Base-by-base conservation (phyloP, 805 yeast species). In the Clavispora asparagi region DNA sequence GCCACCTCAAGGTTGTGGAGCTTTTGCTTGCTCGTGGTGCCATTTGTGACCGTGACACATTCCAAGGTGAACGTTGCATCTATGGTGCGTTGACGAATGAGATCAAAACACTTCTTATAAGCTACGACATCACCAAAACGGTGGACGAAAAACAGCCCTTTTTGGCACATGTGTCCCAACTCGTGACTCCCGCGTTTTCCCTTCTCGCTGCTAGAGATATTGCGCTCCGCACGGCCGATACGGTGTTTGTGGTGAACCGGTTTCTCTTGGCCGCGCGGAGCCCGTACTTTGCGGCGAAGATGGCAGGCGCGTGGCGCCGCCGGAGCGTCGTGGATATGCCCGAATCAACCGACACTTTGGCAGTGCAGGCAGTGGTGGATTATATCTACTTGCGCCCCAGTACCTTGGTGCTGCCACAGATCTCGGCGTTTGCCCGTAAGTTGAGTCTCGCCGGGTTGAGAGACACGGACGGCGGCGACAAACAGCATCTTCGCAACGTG, bases 41-140 rank as follows among this genome's bases (percentile, higher is more conserved):
- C 0, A 72, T 81, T 7, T 85, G 92, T 61, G 91, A 85, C 61
- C 73, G 88, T 56, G 92, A 86, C 58, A 82, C 90, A n/a, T 81
- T 81, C 57, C 87, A 85, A 60, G 94, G 95, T 2, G 87, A 84
- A 11, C 71, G 73, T 39, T 85, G 92, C 53, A 72, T 86, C 2
- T 85, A 87, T 57, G 94, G 91, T 2, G 94, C 95, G 0, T 63
- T 87, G 46, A 87, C 76, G 14, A 89, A 85, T 57, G 61, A 68
- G 4, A 87, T 87, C 26, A 63, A 90, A 40, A 74, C 76, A 36
- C 60, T 84, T 17, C 63, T 87, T 43, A 57, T 82, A 16, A 70
- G 78, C 36, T 82, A 72, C 58, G 90, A 85, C 58, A 76, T 85
- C 39, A 77, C 87, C 6, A 86, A 83, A 55, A 79, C 82, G 0